Conservation (phyloP, 2,329 filamentous ascomycete species). For the Incumbomyces delicatus region DNA sequence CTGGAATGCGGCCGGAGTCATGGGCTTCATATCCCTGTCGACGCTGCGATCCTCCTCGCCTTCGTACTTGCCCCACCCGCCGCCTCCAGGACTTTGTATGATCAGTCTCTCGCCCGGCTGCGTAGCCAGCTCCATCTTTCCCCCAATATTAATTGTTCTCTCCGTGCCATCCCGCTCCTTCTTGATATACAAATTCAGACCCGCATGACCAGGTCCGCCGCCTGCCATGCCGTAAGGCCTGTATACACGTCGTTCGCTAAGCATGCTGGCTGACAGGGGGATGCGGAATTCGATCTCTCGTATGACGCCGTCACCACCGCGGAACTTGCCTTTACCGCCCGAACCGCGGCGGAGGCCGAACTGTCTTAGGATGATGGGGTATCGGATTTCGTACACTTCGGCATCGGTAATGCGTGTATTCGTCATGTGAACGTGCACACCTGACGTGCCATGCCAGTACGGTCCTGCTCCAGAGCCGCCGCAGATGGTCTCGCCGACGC, state of each 20-base stretch:
- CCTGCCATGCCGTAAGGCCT: slow-evolving; percentile 75
- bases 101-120: slow-evolving; percentile 51
- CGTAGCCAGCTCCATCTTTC: slow-evolving; percentile 54
- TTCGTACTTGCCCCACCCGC: slow-evolving; percentile 34
- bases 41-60: too few relatives aligned
- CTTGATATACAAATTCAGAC: slow-evolving; percentile 82
- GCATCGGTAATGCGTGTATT: slow-evolving; percentile 79
- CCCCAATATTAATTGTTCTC: slow-evolving; percentile 49
- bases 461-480: slow-evolving; percentile 69
- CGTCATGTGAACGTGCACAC: slow-evolving; percentile 78
- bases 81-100: slow-evolving; percentile 39
- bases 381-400: slow-evolving; percentile 71
- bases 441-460: slow-evolving; percentile 64
- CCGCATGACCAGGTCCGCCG: slow-evolving; percentile 66
- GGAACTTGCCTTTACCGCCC: slow-evolving; percentile 56
- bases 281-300: slow-evolving; percentile 77
- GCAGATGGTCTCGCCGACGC: slow-evolving; percentile 81
- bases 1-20: too few relatives aligned
- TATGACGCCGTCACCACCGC: slow-evolving; percentile 68
- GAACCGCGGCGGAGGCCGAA: slow-evolving; percentile 59
- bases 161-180: slow-evolving; percentile 17
- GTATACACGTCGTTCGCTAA: slow-evolving; percentile 66
- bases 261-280: slow-evolving; percentile 67
- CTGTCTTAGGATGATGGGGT: slow-evolving; percentile 64
- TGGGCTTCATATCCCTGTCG: too few relatives aligned